Base-by-base conservation (phyloP, 176 grass and related monocot genomes). In the Aechmea fasciata region DNA sequence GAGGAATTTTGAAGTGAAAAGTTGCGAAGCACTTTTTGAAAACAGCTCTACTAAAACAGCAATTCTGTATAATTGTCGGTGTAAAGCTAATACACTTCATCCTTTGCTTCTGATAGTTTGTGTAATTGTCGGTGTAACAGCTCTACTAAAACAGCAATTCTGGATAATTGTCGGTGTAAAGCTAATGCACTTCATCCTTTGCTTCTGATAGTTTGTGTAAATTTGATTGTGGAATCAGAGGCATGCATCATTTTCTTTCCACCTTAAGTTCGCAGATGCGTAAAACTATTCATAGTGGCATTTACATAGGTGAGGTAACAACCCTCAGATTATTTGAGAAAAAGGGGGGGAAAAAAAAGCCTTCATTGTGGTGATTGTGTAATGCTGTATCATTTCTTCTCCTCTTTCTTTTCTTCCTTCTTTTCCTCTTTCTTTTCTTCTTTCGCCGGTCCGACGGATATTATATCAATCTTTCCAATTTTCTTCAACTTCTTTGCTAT, bases 401-500 rank as follows among this genome's bases (percentile, higher is more conserved):
- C 82, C 8, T 84, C 82, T 29, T 91, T 91, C 68, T 90, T 87
- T 1, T 91, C 83, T 6, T 88, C 80, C 51, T 96, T 88, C 71
- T 96, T 91, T 23, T 91, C 85, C 52, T 90, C 81, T 63, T 97
- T 96, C 79, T 96, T 90, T 76, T 92, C 89, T 85, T 87, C 93
- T 70, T 92, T 92, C 73, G 89, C 93, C 48, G 86, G 89, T 41
- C 89, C 93, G 64, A 97, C 93, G 11, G 84, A 90, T 2, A 97
- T 13, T 69, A 97, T 90, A 68, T 97, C 89, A 73, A 92, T 65
- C 63, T 89, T 97, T 69, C 84, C 89, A 50, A 97, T 53, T 62
- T 97, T 97, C 79, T 90, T 96, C 70, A 97, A 77, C 74, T 85
- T 97, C 76, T 85, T 96, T n/a, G 88, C 92, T 33, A 96, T 82